Conservation (phyloP, 345 rosid species). For the Populus deltoides region DNA sequence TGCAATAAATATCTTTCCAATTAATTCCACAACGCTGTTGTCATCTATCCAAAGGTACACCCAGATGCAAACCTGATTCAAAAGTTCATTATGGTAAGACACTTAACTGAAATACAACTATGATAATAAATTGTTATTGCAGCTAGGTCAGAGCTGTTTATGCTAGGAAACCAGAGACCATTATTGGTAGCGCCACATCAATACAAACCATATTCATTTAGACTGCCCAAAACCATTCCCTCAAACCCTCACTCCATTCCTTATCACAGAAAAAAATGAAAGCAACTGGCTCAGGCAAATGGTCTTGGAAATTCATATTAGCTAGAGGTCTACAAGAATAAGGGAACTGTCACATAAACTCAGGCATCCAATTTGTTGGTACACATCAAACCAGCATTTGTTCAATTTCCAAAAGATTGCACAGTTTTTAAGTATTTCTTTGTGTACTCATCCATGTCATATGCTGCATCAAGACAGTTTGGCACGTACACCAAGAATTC, state of each 20-base stretch:
- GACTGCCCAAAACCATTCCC: background rate
- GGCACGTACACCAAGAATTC: background rate
- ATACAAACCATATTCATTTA: background rate
- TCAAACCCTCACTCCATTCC: background rate
- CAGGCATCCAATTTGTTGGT: background rate
- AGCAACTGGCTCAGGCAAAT: background rate
- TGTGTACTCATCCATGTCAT: background rate
- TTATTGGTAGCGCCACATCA: background rate
- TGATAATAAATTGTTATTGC: too few relatives aligned
- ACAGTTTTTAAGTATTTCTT: background rate
- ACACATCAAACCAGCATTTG: background rate
- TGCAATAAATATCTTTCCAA: conserved; percentile 84
- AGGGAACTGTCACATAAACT: background rate
- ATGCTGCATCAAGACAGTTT: background rate
- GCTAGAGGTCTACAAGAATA: background rate
- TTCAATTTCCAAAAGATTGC: background rate
- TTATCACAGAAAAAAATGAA: background rate
- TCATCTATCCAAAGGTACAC: conserved; percentile 75
- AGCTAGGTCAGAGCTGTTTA: background rate
- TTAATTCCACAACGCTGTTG: conserved; percentile 62
- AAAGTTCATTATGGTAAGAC: conserved; percentile 19
- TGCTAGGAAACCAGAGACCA: background rate
- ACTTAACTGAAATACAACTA: background rate
- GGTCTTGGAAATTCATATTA: background rate
- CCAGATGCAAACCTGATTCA: conserved; percentile 81